phyloP scores from a whole-genome alignment of 1,284 basidiomycete species.

The Ustilago shanxiensis region DNA sequence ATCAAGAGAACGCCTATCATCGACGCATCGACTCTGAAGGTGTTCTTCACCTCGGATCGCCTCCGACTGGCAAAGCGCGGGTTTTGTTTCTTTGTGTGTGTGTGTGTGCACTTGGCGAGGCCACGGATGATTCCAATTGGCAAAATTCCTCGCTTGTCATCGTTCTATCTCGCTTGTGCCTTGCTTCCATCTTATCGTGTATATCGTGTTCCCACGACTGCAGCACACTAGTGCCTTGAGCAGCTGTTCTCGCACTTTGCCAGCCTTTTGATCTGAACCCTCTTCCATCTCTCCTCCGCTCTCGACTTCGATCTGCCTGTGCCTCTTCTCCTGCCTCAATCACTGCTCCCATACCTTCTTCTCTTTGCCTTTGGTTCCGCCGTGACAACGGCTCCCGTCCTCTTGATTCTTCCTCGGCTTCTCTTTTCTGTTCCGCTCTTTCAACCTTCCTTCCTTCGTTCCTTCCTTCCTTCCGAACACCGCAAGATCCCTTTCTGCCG shows the following conservation, averaged over 20 bases:
- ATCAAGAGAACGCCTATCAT: too few species aligned
- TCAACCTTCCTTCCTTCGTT: too few species aligned
- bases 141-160: neutral
- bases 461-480: neutral
- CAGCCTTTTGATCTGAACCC: neutral
- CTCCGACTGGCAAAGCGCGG: neutral
- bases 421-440: neutral
- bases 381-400: slow-evolving; percentile 1
- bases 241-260: neutral
- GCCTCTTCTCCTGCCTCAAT: too few species aligned
- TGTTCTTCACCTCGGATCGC: too few species aligned
- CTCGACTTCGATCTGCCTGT: too few species aligned
- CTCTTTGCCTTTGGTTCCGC: neutral
- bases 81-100: too few species aligned
- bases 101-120: too few species aligned
- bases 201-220: neutral
- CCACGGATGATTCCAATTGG: neutral
- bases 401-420: neutral
- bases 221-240: neutral
- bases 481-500: neutral
- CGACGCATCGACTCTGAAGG: neutral
- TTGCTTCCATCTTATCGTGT: neutral
- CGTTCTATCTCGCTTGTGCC: too few species aligned
- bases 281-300: neutral
- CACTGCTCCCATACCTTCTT: too few species aligned